These are phyloP conservation scores for Blyttiomyces sp. DNA, from an alignment of 371 early-diverging fungal genomes.

Conservation along the genomic window DNA sequence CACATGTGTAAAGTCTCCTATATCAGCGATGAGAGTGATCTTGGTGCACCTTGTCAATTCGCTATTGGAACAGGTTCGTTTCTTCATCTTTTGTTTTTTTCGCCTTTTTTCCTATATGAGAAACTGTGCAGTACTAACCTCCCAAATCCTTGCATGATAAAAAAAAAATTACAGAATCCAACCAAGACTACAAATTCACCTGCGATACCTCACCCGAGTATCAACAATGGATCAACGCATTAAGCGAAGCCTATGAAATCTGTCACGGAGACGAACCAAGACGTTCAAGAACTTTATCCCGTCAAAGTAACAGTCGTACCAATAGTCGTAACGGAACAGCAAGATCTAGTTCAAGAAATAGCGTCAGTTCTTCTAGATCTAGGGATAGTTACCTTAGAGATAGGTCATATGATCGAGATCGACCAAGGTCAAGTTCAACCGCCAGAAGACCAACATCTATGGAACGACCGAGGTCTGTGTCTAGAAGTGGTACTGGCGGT, in stretches of 20 bases:
- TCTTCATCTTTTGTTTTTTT: not conserved
- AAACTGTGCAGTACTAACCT: not conserved
- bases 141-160: not conserved
- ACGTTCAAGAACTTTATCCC: too few relatives aligned
- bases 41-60: conserved; percentile 15
- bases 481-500: too few relatives aligned
- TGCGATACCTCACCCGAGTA: conserved; percentile 16
- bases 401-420: too few relatives aligned
- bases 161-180: not conserved
- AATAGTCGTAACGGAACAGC: too few relatives aligned
- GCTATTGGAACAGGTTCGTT: conserved; percentile 9
- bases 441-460: too few relatives aligned
- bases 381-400: too few relatives aligned
- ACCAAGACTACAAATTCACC: conserved; percentile 17
- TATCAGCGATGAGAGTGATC: conserved; percentile 20
- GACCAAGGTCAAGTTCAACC: too few relatives aligned
- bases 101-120: not conserved
- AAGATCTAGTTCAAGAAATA: too few relatives aligned
- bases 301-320: too few relatives aligned
- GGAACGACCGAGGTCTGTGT: too few relatives aligned
- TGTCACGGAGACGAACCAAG: conserved; percentile 9
- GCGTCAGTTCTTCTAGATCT: too few relatives aligned
- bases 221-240: conserved; percentile 10
- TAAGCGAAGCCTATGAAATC: conserved; percentile 9
- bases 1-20: conserved; percentile 15